Evolutionary conservation across 1,284 basidiomycete species (phyloP).

Genomic region (Cryptococcus sp.): DNA sequence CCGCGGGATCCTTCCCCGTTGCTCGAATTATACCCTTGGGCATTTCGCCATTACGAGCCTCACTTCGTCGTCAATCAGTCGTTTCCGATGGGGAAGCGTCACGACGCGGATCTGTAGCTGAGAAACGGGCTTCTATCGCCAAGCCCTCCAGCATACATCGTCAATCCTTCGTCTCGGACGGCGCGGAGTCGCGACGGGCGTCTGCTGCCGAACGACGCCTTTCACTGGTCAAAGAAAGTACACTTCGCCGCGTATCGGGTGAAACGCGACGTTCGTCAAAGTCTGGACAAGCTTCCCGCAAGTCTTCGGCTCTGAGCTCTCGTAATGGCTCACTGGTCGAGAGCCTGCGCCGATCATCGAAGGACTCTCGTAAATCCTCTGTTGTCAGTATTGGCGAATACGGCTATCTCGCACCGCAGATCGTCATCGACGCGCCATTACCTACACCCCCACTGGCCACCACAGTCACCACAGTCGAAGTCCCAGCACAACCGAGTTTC

Average conservation of each 20-base stretch:
- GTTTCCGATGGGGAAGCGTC: slow-evolving; percentile 24
- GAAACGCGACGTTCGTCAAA: slow-evolving; percentile 13
- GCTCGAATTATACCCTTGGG: slow-evolving; percentile 28
- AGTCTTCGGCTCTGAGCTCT: slow-evolving; percentile 1
- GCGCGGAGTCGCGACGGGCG: slow-evolving; percentile 7
- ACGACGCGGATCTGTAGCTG: slow-evolving; percentile 17
- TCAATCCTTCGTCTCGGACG: slow-evolving; percentile 4
- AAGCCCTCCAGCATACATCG: slow-evolving; percentile 6
- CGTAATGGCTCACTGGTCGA: not conserved
- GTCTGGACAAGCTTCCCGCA: not conserved
- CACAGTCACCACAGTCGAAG: not conserved
- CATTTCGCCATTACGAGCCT: slow-evolving; percentile 26
- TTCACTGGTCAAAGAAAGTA: slow-evolving; percentile 20
- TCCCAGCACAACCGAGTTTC: not conserved
- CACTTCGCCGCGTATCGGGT: slow-evolving; percentile 10
- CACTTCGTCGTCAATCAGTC: slow-evolving; percentile 28
- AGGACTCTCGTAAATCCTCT: slow-evolving; percentile 17
- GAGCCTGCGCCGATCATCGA: slow-evolving; percentile 3
- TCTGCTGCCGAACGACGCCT: slow-evolving; percentile 20
- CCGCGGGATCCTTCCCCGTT: slow-evolving; percentile 28
- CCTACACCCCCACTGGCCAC: not conserved
- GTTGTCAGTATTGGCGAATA: slow-evolving; percentile 38
- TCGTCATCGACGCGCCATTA: slow-evolving; percentile 28
- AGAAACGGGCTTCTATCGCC: slow-evolving; percentile 17
- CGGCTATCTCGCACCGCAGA: slow-evolving; percentile 38